Evolutionary conservation across 768 basidiomycete species (phyloP).

Genomic region (Tylopilus vinaceipallidus): DNA sequence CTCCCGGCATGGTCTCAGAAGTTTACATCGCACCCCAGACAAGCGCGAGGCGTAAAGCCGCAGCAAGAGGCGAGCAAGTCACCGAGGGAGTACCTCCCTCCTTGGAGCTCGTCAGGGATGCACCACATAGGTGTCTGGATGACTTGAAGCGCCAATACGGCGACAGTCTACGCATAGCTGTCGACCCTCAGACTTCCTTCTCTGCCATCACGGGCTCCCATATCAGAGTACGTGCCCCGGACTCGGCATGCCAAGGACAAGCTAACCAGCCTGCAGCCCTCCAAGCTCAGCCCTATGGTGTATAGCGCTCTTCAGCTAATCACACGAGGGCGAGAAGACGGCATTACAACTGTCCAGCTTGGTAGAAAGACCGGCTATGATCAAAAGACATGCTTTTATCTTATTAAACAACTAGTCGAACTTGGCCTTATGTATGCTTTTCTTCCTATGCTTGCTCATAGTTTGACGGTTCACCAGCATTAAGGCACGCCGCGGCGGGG

Average conservation of each 20-base stretch:
- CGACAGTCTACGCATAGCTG: slow-evolving; percentile 65
- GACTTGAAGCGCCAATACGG: slow-evolving; percentile 59
- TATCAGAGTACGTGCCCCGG: slow-evolving; percentile 55
- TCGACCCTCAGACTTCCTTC: slow-evolving; percentile 72
- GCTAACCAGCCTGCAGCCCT: slow-evolving; percentile 46
- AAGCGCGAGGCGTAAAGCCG: slow-evolving; percentile 64
- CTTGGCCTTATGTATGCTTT: slow-evolving; percentile 66
- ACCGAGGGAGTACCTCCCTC: slow-evolving; percentile 42
- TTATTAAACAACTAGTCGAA: slow-evolving; percentile 71
- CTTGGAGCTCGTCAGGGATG: slow-evolving; percentile 55
- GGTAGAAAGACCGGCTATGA: slow-evolving; percentile 80
- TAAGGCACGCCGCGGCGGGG: slow-evolving; percentile 75
- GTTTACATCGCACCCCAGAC: slow-evolving; percentile 79
- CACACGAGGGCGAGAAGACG: slow-evolving; percentile 74
- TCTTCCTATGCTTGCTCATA: not conserved
- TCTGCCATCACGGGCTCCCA: slow-evolving; percentile 84
- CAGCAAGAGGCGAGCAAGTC: slow-evolving; percentile 50
- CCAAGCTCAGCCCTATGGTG: slow-evolving; percentile 81
- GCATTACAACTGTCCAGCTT: slow-evolving; percentile 75
- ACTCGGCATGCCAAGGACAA: not conserved
- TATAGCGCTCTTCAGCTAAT: slow-evolving; percentile 83
- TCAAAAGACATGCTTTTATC: slow-evolving; percentile 87
- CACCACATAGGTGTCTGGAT: slow-evolving; percentile 51
- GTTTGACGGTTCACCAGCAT: slow-evolving; percentile 40
- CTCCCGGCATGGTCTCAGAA: slow-evolving; percentile 55